phyloP scores from a whole-genome alignment of 345 rosid species.

The Diplotaxis tenuifolia region DNA sequence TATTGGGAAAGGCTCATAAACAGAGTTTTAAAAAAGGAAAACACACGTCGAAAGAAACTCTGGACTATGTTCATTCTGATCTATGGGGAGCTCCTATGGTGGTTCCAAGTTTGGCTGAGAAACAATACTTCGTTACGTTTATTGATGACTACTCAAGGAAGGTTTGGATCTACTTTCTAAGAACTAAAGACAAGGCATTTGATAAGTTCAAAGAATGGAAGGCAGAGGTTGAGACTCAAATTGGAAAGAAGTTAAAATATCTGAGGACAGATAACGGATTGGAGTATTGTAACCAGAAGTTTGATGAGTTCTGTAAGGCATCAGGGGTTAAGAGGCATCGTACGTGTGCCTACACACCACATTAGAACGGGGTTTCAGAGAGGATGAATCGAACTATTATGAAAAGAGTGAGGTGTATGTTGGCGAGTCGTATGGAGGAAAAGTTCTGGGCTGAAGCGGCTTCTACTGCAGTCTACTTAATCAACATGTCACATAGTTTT shows the following conservation, averaged over 20 bases:
- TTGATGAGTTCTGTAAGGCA: background rate
- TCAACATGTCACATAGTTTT: too few relatives aligned
- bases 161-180: too few relatives aligned
- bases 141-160: too few relatives aligned
- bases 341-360: background rate
- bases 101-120: too few relatives aligned
- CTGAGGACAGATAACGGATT: background rate
- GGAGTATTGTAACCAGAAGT: background rate
- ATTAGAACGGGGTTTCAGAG: too few relatives aligned
- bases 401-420: background rate
- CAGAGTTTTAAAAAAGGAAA: background rate
- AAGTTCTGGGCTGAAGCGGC: too few relatives aligned
- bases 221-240: background rate
- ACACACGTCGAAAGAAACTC: background rate
- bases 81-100: too few relatives aligned
- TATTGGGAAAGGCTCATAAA: background rate
- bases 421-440: too few relatives aligned
- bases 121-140: background rate
- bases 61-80: too few relatives aligned
- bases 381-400: background rate
- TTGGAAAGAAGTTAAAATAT: background rate
- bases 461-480: too few relatives aligned
- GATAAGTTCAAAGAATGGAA: background rate
- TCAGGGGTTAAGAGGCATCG: background rate
- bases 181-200: too few relatives aligned